Evolutionary conservation across 139 green algal genomes (phyloP).

Genomic region (Chara braunii): DNA sequence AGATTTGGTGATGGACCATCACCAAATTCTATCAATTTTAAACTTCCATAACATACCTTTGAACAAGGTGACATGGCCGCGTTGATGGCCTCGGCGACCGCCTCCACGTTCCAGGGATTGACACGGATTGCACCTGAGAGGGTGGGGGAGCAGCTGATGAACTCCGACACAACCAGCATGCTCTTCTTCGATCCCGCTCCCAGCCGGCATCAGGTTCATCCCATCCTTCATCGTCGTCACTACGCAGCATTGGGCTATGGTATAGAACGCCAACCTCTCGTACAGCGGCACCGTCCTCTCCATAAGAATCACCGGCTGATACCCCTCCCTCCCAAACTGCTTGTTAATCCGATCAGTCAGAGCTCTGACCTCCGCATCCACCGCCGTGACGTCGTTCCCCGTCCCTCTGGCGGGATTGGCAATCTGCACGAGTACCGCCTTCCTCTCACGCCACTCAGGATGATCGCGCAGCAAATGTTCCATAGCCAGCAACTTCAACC

Average conservation of each 20-base stretch:
- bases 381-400: slow-evolving; percentile 52
- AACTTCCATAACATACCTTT: too few relatives aligned
- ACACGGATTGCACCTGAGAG: slow-evolving; percentile 88
- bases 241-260: slow-evolving; percentile 69
- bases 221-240: slow-evolving; percentile 87
- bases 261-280: slow-evolving; percentile 87
- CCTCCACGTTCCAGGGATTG: slow-evolving; percentile 93
- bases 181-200: too few relatives aligned
- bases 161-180: slow-evolving; percentile 91
- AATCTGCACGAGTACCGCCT: slow-evolving; percentile 82
- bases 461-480: slow-evolving; percentile 79
- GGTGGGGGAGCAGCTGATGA: slow-evolving; percentile 92
- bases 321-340: slow-evolving; percentile 47
- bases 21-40: too few relatives aligned
- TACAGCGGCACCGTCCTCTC: slow-evolving; percentile 81
- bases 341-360: slow-evolving; percentile 33
- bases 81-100: slow-evolving; percentile 82
- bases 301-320: slow-evolving; percentile 78
- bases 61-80: too few relatives aligned
- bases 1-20: too few relatives aligned
- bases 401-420: slow-evolving; percentile 41
- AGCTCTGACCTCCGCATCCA: slow-evolving; percentile 56
- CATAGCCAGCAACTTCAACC: slow-evolving; percentile 70
- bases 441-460: slow-evolving; percentile 67
- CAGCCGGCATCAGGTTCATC: slow-evolving; percentile 97